phyloP scores from a whole-genome alignment of 768 basidiomycete genomes.

The Pleurotus citrinopileatus region DNA sequence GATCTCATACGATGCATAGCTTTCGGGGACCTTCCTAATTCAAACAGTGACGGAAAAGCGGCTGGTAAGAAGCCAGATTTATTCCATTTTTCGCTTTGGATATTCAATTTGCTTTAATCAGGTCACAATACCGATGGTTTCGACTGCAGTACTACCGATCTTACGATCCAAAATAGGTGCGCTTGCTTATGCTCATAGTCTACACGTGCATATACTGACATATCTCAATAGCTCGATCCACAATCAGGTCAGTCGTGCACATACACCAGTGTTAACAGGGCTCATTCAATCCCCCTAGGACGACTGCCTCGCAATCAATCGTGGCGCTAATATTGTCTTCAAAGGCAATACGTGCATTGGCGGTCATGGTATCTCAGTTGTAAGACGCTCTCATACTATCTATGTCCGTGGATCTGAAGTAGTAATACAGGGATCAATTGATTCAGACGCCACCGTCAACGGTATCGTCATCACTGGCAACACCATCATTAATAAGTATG shows the following conservation, averaged over 20 bases:
- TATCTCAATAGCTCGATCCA: background rate
- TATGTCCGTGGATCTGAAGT: slow-evolving; percentile 25
- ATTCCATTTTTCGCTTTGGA: background rate
- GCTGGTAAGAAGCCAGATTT: slow-evolving; percentile 27
- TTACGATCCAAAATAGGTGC: slow-evolving; percentile 42
- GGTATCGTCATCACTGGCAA: slow-evolving; percentile 48
- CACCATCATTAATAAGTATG: slow-evolving; percentile 52
- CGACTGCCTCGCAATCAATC: slow-evolving; percentile 55
- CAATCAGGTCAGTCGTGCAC: background rate
- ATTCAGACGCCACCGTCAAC: slow-evolving; percentile 42
- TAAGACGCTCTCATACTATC: slow-evolving; percentile 25
- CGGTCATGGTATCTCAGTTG: slow-evolving; percentile 68
- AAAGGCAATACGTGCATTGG: slow-evolving; percentile 49
- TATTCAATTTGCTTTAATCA: slow-evolving; percentile 2
- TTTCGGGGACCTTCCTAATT: slow-evolving; percentile 48
- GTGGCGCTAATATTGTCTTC: slow-evolving; percentile 43
- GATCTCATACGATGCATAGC: slow-evolving; percentile 30
- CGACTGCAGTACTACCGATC: slow-evolving; percentile 32
- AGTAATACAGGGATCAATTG: slow-evolving; percentile 50
- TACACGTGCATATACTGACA: background rate
- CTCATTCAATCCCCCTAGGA: too few relatives aligned
- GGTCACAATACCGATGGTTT: slow-evolving; percentile 54
- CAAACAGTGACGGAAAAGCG: slow-evolving; percentile 43
- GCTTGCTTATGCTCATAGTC: background rate
- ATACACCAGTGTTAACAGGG: too few relatives aligned